These are phyloP conservation scores for Trametes maxima DNA, from an alignment of 768 basidiomycete genomes.

Conservation along the genomic window DNA sequence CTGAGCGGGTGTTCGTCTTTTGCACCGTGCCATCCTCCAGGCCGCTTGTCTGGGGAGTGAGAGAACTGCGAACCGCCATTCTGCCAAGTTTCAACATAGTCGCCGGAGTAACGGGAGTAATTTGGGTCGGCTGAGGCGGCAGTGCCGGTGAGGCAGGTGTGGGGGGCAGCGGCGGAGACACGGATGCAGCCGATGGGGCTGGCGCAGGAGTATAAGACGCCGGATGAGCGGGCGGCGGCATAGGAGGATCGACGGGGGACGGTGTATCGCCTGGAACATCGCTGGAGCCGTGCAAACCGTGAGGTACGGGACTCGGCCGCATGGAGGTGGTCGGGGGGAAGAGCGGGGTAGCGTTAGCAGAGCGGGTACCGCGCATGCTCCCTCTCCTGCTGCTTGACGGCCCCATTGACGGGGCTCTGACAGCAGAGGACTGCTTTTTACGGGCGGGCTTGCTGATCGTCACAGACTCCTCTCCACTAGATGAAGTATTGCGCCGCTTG, in stretches of 20 bases:
- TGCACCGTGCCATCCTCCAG: conserved; percentile 21
- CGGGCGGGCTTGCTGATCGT: conserved; percentile 40
- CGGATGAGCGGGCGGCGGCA: conserved; percentile 83
- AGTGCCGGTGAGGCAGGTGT: conserved; percentile 10
- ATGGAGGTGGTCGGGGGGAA: conserved; percentile 36
- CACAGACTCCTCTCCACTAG: conserved; percentile 52
- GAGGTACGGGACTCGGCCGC: conserved; percentile 46
- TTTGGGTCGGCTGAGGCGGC: conserved; percentile 34
- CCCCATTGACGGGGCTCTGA: conserved; percentile 37
- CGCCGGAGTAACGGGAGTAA: conserved; percentile 86
- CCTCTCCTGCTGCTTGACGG: conserved; percentile 11
- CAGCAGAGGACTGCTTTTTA: conserved; percentile 57
- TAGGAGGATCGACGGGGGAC: conserved; percentile 84
- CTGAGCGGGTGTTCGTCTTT: conserved; percentile 32
- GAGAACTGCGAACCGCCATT: conserved; percentile 52
- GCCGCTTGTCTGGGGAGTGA: conserved; percentile 35
- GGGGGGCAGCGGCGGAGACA: conserved; percentile 50
- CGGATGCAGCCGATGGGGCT: conserved; percentile 46
- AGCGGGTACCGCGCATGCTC: conserved; percentile 41
- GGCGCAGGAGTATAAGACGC: conserved; percentile 7
- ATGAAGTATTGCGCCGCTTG: conserved; percentile 58
- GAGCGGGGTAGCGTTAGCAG: conserved; percentile 62
- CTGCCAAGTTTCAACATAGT: conserved; percentile 89
- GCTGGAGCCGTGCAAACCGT: conserved; percentile 30
- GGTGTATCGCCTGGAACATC: conserved; percentile 58